Percentiles rank a stretch among this genome's conserved stretches.
These are phyloP conservation scores for Rhodotorula sphaerocarpa DNA, from an alignment of 768 basidiomycete species.

Conservation along the genomic window DNA sequence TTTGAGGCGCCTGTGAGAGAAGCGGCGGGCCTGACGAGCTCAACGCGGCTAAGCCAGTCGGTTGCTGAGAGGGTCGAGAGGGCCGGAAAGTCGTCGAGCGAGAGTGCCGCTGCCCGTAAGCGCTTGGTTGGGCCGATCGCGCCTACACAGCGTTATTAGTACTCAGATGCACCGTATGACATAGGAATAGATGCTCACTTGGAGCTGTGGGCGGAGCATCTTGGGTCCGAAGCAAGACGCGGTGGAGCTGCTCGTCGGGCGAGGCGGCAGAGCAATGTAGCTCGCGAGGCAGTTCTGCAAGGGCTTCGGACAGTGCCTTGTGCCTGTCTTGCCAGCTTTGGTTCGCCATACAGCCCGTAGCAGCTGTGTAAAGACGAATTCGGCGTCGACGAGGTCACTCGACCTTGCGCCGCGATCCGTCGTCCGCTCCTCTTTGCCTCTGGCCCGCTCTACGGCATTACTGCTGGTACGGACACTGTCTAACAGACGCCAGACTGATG, in stretches of 20 bases:
- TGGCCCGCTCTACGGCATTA: too few relatives aligned
- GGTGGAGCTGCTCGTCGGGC: slow-evolving; percentile 11
- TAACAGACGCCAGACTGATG: too few relatives aligned
- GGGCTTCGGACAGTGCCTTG: not conserved
- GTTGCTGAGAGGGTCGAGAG: slow-evolving; percentile 15
- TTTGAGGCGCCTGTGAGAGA: accelerated
- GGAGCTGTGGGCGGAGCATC: not conserved
- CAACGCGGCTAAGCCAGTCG: slow-evolving; percentile 11
- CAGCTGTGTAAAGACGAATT: not conserved
- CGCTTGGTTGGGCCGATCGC: not conserved
- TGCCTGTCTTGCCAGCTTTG: not conserved
- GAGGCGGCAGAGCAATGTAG: not conserved
- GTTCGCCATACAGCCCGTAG: not conserved
- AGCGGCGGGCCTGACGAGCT: slow-evolving; percentile 17
- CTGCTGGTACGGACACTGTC: too few relatives aligned
- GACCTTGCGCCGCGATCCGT: too few relatives aligned
- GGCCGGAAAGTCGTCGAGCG: slow-evolving; percentile 19
- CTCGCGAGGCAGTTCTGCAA: not conserved
- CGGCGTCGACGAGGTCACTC: not conserved
- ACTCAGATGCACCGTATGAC: too few relatives aligned
- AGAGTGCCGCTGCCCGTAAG: not conserved
- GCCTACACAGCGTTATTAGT: too few relatives aligned
- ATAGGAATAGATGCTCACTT: not conserved
- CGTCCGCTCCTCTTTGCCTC: too few relatives aligned
- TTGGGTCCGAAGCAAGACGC: not conserved